Base-by-base conservation (phyloP, 2,329 filamentous ascomycete genomes). In the Alternaria viburni region DNA sequence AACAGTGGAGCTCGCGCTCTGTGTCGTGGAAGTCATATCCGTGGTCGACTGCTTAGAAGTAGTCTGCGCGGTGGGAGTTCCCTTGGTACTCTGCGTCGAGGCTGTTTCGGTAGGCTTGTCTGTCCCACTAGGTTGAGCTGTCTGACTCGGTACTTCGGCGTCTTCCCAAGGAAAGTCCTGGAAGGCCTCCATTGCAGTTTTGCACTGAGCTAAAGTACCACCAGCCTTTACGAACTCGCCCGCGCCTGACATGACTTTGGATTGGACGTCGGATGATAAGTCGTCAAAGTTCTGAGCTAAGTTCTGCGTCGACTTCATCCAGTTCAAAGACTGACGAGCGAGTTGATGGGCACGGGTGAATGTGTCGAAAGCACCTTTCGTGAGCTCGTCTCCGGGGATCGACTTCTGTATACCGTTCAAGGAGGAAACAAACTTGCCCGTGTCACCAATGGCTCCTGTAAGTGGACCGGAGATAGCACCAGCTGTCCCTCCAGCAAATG, bases 401-500 rank as follows among this genome's bases (percentile, higher is more conserved):
- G 60, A 21, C n/a, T 68, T 28, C 25, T 69, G 65, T 4, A 70
- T 63, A 21, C 68, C 68, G 54, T 70, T 70, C n/a, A 70, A 21
- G 1, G 59, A 52, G 21, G 64, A 61, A 17, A 69, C 59, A 5
- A 68, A 11, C 23, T 46, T 56, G 19, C 50, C 51, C 10, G 56
- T 46, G 32, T 51, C 51, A 12, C 46, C 44, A 11, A 61, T 56
- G 6, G 67, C 61, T 15, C 51, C 52, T 12, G 54, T 50, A 11
- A 69, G 61, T 6, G 63, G 41, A 25, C 21, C 23, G 23, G 62
- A 30, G 19, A 65, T 47, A 13, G 26, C 49, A 15, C 59, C 51
- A 19, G 55, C 50, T 13, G 59, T 41, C 5, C 62, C 65, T 19
- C 54, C 59, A 10, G 54, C 32, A 28, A 69, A 59, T 2, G 36